Evolutionary conservation across 805 yeast genomes (phyloP).

Genomic region (Wickerhamiella azymoides): DNA sequence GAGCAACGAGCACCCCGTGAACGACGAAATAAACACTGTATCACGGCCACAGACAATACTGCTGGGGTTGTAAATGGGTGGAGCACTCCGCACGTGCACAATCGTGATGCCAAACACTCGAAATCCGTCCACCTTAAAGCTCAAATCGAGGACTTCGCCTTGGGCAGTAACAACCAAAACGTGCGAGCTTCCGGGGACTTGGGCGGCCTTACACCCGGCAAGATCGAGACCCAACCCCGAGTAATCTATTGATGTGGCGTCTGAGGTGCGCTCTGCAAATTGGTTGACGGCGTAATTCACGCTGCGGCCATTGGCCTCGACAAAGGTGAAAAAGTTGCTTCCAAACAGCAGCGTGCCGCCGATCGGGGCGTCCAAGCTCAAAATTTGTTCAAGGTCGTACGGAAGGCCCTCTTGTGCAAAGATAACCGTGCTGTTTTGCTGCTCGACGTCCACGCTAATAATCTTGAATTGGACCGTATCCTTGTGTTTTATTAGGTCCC

Average conservation of each 20-base stretch:
- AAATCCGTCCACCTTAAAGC: slow-evolving; percentile 28
- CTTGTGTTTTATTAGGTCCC: slow-evolving; percentile 43
- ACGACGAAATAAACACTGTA: slow-evolving; percentile 3
- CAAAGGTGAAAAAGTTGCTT: slow-evolving; percentile 59
- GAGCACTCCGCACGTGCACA: slow-evolving; percentile 11
- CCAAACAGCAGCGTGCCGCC: slow-evolving; percentile 63
- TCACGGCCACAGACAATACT: neutral
- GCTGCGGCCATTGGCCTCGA: slow-evolving; percentile 62
- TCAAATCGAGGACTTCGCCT: slow-evolving; percentile 32
- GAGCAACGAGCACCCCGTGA: neutral
- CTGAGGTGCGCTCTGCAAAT: slow-evolving; percentile 32
- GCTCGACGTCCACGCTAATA: slow-evolving; percentile 49
- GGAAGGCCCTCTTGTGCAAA: slow-evolving; percentile 54
- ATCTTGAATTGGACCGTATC: slow-evolving; percentile 53
- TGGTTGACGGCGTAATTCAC: slow-evolving; percentile 51
- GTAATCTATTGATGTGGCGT: slow-evolving; percentile 28
- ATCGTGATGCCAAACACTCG: slow-evolving; percentile 39
- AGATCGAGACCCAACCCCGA: slow-evolving; percentile 38
- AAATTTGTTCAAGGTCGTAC: slow-evolving; percentile 50
- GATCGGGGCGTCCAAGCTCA: slow-evolving; percentile 46
- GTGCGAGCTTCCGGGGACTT: slow-evolving; percentile 25
- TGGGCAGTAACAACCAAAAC: slow-evolving; percentile 30
- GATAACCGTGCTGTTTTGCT: slow-evolving; percentile 50
- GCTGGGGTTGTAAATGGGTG: neutral
- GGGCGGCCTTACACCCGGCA: slow-evolving; percentile 36